Percentiles rank a stretch among this genome's conserved stretches.
These are phyloP conservation scores for Leccinum subspadiceum DNA, from an alignment of 1,284 basidiomycete genomes.

Conservation along the genomic window DNA sequence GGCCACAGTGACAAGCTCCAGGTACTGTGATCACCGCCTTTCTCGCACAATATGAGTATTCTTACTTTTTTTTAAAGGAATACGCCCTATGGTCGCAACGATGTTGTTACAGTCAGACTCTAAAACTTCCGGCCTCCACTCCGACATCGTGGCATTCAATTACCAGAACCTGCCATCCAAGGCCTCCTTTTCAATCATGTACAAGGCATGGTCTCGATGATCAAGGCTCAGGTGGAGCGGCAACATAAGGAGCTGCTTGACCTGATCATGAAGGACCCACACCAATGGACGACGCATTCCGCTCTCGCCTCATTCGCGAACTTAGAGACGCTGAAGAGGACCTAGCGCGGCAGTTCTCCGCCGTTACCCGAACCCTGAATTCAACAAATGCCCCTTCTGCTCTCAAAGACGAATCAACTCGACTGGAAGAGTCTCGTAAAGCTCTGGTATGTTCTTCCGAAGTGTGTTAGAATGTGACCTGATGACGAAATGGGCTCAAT, in stretches of 20 bases:
- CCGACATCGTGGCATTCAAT: neutral
- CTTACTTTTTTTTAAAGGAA: neutral
- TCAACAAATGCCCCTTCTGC: slow-evolving; percentile 31
- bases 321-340: slow-evolving; percentile 65
- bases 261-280: slow-evolving; percentile 50
- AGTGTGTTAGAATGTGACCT: too few species aligned
- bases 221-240: slow-evolving; percentile 62
- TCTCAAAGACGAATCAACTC: too few species aligned
- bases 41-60: neutral
- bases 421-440: too few species aligned
- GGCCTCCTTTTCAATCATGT: neutral
- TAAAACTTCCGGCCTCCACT: neutral
- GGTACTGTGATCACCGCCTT: neutral
- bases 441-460: too few species aligned
- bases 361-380: slow-evolving; percentile 23
- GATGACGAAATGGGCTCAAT: too few species aligned
- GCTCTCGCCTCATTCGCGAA: slow-evolving; percentile 65
- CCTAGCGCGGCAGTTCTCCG: slow-evolving; percentile 55
- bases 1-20: neutral
- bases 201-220: slow-evolving; percentile 49
- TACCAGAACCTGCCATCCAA: neutral
- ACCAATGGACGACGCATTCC: slow-evolving; percentile 40
- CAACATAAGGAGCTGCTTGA: slow-evolving; percentile 71
- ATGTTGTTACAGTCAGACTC: neutral
- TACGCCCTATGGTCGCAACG: neutral